Evolutionary conservation across 2,329 filamentous ascomycete genomes (phyloP), one percentile per base, ranked within the genome.

Genomic region (Alternaria rosae): DNA sequence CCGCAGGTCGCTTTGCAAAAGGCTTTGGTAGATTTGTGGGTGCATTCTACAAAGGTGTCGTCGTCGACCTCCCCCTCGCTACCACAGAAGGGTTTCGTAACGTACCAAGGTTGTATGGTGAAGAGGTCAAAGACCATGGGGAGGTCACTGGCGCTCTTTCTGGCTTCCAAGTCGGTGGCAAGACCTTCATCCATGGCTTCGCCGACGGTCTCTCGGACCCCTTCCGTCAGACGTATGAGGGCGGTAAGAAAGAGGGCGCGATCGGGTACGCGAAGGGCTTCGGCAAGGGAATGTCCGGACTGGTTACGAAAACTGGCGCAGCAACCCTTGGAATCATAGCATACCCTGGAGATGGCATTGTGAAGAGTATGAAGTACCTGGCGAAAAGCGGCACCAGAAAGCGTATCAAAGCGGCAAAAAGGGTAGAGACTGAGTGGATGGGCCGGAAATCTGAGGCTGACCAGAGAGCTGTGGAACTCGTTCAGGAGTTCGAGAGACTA

Each of bases 51-150:
- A 80, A 80, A 56, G 79, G 78, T 7, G 47, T 70, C 0, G 48
- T 78, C 3, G 74, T 82, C 2, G 78, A 81, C 48, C 63, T 82
- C 23, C 80, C 80, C 0, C 66, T 77, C 5, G 79, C 80, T 1
- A 53, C 75, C 5, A 62, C 79, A 1, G 77, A 82, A 54, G 80
- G 79, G 0, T 62, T 81, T 12, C 71, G 74, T 25, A 71, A 71
- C 4, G 65, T 78, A 1, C 80, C 80, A 0, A 72, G 62, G 15
- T 57, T 81, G 6, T 81, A 80, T 55, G 79, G 80, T 5, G 78
- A 81, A 32, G 68, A 77, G 12, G 68, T 76, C 3, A 67, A 70
- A 30, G 66, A 78, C 6, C 70, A 80, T 44, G 73, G 73, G 1
- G 63, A 72, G 3, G 72, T 82, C 5, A 72, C 65, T 6, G 76